phyloP scores from a whole-genome alignment of 495 filamentous ascomycete species.

The Neurospora sublineolata region DNA sequence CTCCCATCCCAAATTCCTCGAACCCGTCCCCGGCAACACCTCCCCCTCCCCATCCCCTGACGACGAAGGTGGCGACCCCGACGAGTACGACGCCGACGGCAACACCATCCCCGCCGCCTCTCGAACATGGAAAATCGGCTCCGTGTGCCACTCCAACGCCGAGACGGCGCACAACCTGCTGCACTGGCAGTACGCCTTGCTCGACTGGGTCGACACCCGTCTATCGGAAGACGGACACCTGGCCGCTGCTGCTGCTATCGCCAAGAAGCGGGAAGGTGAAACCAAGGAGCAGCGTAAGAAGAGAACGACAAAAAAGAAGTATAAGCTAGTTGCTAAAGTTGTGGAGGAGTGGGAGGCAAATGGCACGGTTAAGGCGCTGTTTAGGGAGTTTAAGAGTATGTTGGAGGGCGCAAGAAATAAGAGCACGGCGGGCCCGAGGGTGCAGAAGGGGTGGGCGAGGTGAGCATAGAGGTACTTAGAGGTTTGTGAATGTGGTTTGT shows the following conservation, averaged over 20 bases:
- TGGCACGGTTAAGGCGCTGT: conserved; percentile 19
- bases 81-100: conserved; percentile 27
- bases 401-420: conserved; percentile 27
- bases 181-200: conserved; percentile 68
- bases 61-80: conserved; percentile 33
- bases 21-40: conserved; percentile 39
- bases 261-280: not conserved
- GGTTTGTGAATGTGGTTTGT: not conserved
- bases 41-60: conserved; percentile 6
- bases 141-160: conserved; percentile 53
- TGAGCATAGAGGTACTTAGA: no score
- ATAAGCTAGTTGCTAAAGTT: conserved; percentile 39
- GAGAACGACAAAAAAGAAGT: conserved; percentile 35
- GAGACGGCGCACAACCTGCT: conserved; percentile 55
- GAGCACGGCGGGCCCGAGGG: conserved; percentile 12
- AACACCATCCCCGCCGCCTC: conserved; percentile 23
- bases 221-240: conserved; percentile 45
- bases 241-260: not conserved
- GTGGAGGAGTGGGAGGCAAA: conserved; percentile 22
- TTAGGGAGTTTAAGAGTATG: conserved; percentile 23
- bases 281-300: conserved; percentile 33
- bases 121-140: conserved; percentile 29
- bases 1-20: conserved; percentile 27
- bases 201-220: conserved; percentile 54
- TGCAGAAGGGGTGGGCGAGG: not conserved